Evolutionary conservation across 192 early-diverging fungal species (phyloP).

Genomic region (Blastocladiella britannica): DNA sequence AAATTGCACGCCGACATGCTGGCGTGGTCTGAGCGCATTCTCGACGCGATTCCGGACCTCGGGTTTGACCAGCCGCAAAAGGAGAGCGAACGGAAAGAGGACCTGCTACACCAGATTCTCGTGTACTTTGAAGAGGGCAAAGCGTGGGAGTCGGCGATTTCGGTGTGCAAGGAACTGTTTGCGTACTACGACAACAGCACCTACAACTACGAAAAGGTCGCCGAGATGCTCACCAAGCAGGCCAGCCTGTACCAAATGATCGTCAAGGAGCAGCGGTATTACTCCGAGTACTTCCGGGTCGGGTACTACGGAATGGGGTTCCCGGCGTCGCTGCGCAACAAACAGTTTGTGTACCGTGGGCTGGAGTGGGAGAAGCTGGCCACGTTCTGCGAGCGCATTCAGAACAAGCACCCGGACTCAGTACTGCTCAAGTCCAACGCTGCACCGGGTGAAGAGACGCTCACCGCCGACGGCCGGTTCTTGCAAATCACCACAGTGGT

Average conservation of each 20-base stretch:
- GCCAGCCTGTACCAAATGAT: slow-evolving; percentile 27
- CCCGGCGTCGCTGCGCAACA: slow-evolving; percentile 23
- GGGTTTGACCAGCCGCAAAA: slow-evolving; percentile 23
- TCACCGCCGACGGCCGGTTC: slow-evolving; percentile 27
- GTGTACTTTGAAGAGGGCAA: slow-evolving; percentile 35
- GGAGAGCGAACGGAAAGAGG: slow-evolving; percentile 40
- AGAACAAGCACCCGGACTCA: slow-evolving; percentile 39
- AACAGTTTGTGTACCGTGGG: slow-evolving; percentile 49
- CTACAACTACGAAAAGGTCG: slow-evolving; percentile 29
- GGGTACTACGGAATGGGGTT: slow-evolving; percentile 46
- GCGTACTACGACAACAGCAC: slow-evolving; percentile 29
- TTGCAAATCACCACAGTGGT: slow-evolving; percentile 46
- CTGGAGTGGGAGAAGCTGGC: slow-evolving; percentile 53
- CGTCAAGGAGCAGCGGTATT: slow-evolving; percentile 26
- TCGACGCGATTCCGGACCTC: slow-evolving; percentile 26
- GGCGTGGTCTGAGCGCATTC: slow-evolving; percentile 27
- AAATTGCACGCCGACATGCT: slow-evolving; percentile 45
- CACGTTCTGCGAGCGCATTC: slow-evolving; percentile 45
- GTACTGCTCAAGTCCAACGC: slow-evolving; percentile 21
- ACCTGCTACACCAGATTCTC: slow-evolving; percentile 33
- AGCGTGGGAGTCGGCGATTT: slow-evolving; percentile 52
- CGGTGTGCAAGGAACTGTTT: slow-evolving; percentile 36
- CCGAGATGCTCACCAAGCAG: slow-evolving; percentile 29
- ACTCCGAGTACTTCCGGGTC: slow-evolving; percentile 46
- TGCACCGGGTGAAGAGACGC: slow-evolving; percentile 20